Percentiles rank a stretch among this genome's conserved stretches.
Conservation (phyloP, 805 yeast genomes). For the Metahyphopichia silvanorum region DNA sequence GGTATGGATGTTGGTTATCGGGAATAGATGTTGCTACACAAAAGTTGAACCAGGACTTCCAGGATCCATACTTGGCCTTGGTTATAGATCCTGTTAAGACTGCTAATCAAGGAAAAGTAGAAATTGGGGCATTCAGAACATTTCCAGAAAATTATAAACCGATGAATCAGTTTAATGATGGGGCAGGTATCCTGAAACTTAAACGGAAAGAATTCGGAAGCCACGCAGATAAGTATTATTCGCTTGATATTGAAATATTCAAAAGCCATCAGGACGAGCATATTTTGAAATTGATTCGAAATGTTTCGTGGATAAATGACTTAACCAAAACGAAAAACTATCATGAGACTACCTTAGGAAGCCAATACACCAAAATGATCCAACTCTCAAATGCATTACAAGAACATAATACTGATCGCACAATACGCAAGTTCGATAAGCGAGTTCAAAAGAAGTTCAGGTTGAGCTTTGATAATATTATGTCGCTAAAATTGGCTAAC, state of each 20-base stretch:
- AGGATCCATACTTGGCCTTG: conserved; percentile 87
- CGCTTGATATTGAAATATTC: conserved; percentile 61
- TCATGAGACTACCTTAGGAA: background rate
- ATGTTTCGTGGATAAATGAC: conserved; percentile 1
- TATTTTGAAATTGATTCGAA: conserved; percentile 34
- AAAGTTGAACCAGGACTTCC: conserved; percentile 75
- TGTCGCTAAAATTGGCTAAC: too few relatives aligned
- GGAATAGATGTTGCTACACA: conserved; percentile 94
- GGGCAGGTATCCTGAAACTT: background rate
- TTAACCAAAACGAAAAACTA: conserved; percentile 1
- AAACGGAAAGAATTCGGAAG: conserved; percentile 58
- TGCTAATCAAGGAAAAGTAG: conserved; percentile 58
- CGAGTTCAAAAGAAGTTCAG: too few relatives aligned
- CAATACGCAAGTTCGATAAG: too few relatives aligned
- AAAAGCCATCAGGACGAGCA: conserved; percentile 48
- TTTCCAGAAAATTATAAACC: conserved; percentile 37
- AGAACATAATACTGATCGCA: too few relatives aligned
- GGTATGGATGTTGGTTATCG: conserved; percentile 94
- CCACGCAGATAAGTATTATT: conserved; percentile 67
- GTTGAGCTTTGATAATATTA: too few relatives aligned
- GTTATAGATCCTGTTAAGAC: conserved; percentile 84
- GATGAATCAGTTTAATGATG: background rate
- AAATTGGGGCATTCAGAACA: conserved; percentile 88
- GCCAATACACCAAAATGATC: too few relatives aligned
- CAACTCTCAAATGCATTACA: too few relatives aligned